Evolutionary conservation across 352 stramenopile genomes (phyloP).

Genomic region (Phytophthora brassicae): DNA sequence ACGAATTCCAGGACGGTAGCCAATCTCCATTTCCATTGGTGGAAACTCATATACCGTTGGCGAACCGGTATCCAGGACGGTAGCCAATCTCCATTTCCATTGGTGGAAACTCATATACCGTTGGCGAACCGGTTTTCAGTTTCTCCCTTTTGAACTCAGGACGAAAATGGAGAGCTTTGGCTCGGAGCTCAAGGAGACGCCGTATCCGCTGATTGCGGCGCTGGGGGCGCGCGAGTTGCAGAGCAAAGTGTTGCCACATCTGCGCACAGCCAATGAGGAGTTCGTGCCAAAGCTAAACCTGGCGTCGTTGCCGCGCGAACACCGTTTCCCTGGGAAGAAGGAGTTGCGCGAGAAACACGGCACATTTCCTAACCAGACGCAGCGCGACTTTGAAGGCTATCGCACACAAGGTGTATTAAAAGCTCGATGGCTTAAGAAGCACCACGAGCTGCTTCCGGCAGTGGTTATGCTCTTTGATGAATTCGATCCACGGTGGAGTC

Average conservation of each 20-base stretch:
- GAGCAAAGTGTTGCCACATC: constrained; percentile 60
- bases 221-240: constrained; percentile 78
- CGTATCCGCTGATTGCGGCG: constrained; percentile 82
- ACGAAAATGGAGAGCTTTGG: constrained; percentile 82
- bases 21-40: not conserved
- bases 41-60: not conserved
- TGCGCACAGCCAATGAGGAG: constrained; percentile 80
- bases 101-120: not conserved
- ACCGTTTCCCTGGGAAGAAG: constrained; percentile 84
- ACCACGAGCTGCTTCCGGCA: constrained; percentile 78
- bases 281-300: constrained; percentile 84
- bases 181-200: constrained; percentile 84
- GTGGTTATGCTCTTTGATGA: constrained; percentile 85
- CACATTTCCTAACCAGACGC: constrained; percentile 82
- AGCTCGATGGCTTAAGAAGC: constrained; percentile 84
- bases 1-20: no score
- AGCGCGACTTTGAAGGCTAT: constrained; percentile 83
- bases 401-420: constrained; percentile 74
- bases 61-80: no score
- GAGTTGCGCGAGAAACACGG: constrained; percentile 84
- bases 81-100: not conserved
- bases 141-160: not conserved
- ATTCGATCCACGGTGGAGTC: constrained; percentile 77
- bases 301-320: constrained; percentile 61
- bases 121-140: not conserved